A percentile compares a stretch with the other conserved stretches of the same genome.
Conservation (phyloP, 768 basidiomycete genomes). For the Zangia roseola region DNA sequence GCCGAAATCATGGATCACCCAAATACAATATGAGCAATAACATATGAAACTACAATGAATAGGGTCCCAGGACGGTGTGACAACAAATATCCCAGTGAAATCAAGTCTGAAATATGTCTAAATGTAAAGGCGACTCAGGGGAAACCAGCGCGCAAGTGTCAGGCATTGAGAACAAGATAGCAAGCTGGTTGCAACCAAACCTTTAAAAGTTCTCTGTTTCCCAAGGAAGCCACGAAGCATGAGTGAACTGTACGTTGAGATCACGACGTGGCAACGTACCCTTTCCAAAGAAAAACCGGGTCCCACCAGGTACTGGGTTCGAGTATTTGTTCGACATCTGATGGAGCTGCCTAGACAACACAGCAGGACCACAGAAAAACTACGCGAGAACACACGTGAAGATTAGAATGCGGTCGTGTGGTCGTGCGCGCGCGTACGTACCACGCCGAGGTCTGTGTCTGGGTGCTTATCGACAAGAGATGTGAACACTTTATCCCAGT, state of each 20-base stretch:
- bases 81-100: neutral
- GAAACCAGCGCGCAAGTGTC: constrained; percentile 4
- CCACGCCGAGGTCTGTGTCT: constrained; percentile 87
- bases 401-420: neutral
- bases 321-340: constrained; percentile 85
- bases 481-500: constrained; percentile 74
- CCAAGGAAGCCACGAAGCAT: neutral
- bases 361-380: constrained; percentile 87
- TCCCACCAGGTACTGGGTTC: constrained; percentile 62
- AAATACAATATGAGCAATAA: too few relatives aligned
- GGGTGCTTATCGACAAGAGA: constrained; percentile 81
- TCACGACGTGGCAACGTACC: constrained; percentile 42
- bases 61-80: neutral
- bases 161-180: too few relatives aligned
- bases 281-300: constrained; percentile 89
- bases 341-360: constrained; percentile 70
- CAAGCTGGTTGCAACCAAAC: too few relatives aligned
- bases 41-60: neutral
- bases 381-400: constrained; percentile 11
- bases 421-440: constrained; percentile 25
- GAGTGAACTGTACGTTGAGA: neutral
- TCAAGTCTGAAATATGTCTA: neutral
- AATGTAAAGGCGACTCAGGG: neutral
- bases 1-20: neutral
- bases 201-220: constrained; percentile 23